phyloP scores from a whole-genome alignment of 1,284 basidiomycete species.

The Psilocybe mexicana region DNA sequence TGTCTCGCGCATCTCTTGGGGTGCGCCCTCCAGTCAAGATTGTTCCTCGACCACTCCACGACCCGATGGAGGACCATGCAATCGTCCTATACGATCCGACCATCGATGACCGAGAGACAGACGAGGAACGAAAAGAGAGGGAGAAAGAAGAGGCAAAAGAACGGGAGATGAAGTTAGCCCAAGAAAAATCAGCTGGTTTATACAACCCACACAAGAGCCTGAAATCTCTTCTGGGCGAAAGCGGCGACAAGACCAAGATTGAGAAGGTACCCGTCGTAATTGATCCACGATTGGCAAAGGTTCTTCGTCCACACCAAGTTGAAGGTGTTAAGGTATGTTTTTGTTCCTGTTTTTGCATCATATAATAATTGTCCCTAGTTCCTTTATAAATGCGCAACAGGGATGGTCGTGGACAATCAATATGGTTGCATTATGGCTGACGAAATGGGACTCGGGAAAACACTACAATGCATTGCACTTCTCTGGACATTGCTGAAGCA shows the following conservation, averaged over 20 bases:
- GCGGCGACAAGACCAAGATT: constrained; percentile 59
- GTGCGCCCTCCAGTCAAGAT: constrained; percentile 83
- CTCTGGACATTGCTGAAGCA: constrained; percentile 98
- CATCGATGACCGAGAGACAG: constrained; percentile 87
- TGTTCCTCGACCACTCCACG: constrained; percentile 89
- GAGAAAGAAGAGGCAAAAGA: constrained; percentile 71
- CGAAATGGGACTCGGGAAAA: constrained; percentile 98
- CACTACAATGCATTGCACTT: constrained; percentile 94
- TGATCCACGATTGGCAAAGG: constrained; percentile 85
- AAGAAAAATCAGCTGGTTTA: constrained; percentile 66
- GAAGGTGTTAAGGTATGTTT: constrained; percentile 90
- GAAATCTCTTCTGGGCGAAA: constrained; percentile 80
- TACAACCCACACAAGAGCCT: constrained; percentile 93
- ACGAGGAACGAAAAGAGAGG: constrained; percentile 74
- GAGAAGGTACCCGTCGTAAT: constrained; percentile 96
- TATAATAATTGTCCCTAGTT: constrained; percentile 54
- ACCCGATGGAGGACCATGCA: constrained; percentile 97
- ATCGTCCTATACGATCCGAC: constrained; percentile 98
- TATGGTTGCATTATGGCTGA: constrained; percentile 99
- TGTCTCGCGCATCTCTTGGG: constrained; percentile 82
- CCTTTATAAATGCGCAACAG: constrained; percentile 93
- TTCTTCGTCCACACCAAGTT: constrained; percentile 95
- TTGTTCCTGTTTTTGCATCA: not conserved
- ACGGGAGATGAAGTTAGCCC: constrained; percentile 63
- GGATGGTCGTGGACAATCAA: constrained; percentile 89